These are phyloP conservation scores for Fusarium albidum DNA, from an alignment of 2,329 filamentous ascomycete species.

Conservation along the genomic window DNA sequence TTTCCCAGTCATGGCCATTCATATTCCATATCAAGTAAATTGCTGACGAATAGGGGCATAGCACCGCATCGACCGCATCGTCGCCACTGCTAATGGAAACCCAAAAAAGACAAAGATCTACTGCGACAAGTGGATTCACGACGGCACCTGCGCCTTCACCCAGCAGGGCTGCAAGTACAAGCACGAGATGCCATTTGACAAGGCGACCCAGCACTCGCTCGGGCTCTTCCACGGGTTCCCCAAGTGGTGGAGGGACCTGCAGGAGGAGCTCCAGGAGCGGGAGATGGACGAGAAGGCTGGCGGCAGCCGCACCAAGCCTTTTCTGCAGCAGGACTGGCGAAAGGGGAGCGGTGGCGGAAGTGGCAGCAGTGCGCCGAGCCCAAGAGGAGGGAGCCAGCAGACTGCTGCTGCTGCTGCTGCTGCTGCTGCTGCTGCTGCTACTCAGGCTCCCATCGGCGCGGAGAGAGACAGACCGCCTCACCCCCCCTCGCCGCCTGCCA, in stretches of 20 bases:
- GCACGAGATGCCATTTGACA: constrained; percentile 85
- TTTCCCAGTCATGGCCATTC: too few species aligned
- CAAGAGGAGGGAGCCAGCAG: too few species aligned
- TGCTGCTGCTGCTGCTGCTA: too few species aligned
- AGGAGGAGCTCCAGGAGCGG: constrained; percentile 52
- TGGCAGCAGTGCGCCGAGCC: constrained; percentile 9
- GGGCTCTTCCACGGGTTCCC: constrained; percentile 75
- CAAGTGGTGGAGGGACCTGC: constrained; percentile 65
- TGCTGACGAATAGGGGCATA: constrained; percentile 26
- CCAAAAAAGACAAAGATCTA: constrained; percentile 71
- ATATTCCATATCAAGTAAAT: too few species aligned
- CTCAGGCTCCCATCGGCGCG: constrained; percentile 28
- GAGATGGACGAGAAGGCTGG: constrained; percentile 10
- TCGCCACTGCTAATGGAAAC: constrained; percentile 45
- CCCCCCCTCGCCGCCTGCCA: constrained; percentile 1
- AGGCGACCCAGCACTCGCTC: constrained; percentile 69
- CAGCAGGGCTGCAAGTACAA: constrained; percentile 90
- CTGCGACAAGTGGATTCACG: constrained; percentile 90
- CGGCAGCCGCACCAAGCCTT: not conserved
- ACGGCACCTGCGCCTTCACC: constrained; percentile 83
- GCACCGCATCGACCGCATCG: constrained; percentile 47
- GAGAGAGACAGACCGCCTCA: constrained; percentile 18
- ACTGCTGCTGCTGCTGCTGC: too few species aligned
- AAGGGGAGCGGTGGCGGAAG: constrained; percentile 18
- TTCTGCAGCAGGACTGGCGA: constrained; percentile 22